phyloP scores from a whole-genome alignment of 306 rosid species.

The Lathyrus sativus region DNA sequence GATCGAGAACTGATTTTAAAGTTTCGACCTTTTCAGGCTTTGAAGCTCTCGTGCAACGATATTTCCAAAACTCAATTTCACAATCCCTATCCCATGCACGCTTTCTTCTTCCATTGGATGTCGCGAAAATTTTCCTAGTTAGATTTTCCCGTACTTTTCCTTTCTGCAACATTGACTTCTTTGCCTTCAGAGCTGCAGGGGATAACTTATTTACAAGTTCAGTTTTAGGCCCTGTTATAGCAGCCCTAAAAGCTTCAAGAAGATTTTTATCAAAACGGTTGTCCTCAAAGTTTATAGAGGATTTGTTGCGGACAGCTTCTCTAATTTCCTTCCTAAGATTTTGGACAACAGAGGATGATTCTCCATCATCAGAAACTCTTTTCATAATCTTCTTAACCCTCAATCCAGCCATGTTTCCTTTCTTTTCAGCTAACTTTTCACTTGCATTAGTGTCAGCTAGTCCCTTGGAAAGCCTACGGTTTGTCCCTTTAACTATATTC shows the following conservation, averaged over 20 bases:
- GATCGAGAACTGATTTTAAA: conserved; percentile 90
- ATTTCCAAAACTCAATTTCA: conserved; percentile 97
- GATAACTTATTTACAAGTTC: conserved; percentile 68
- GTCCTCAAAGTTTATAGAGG: conserved; percentile 70
- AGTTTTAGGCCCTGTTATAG: conserved; percentile 72
- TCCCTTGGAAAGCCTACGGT: conserved; percentile 56
- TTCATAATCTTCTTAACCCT: conserved; percentile 97
- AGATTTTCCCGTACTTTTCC: conserved; percentile 87
- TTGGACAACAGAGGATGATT: conserved; percentile 74
- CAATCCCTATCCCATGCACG: conserved; percentile 98
- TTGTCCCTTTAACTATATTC: conserved; percentile 73
- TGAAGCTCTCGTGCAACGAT: conserved; percentile 72
- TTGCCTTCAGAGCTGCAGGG: conserved; percentile 68
- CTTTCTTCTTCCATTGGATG: conserved; percentile 82
- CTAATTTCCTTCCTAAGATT: conserved; percentile 83
- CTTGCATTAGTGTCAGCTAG: conserved; percentile 39
- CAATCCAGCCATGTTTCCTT: conserved; percentile 66
- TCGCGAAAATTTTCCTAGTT: conserved; percentile 82
- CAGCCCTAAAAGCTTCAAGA: conserved; percentile 93
- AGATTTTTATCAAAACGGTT: conserved; percentile 82
- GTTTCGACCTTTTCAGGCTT: conserved; percentile 91
- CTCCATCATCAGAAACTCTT: conserved; percentile 73
- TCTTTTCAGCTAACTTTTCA: conserved; percentile 50
- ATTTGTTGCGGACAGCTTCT: conserved; percentile 77
- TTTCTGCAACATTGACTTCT: conserved; percentile 77